These are phyloP conservation scores for Ascosphaera aggregata DNA, from an alignment of 2,329 filamentous ascomycete species.

Conservation along the genomic window DNA sequence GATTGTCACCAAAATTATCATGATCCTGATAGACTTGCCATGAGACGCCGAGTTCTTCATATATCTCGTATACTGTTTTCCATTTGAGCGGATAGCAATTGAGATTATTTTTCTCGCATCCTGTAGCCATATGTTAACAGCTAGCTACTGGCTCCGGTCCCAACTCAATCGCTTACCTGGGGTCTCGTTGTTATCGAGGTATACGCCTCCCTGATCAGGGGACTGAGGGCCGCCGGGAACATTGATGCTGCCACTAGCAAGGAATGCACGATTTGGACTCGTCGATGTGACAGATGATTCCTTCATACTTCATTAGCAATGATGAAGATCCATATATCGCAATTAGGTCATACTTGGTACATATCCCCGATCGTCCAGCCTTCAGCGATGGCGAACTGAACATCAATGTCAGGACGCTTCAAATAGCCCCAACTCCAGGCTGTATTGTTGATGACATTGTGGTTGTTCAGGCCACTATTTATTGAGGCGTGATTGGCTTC, in stretches of 20 bases:
- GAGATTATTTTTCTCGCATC: constrained; percentile 21
- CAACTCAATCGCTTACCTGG: constrained; percentile 14
- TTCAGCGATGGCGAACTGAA: constrained; percentile 31
- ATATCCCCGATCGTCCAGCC: constrained; percentile 32
- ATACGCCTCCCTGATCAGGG: constrained; percentile 21
- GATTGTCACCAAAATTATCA: constrained; percentile 32
- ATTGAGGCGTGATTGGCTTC: constrained; percentile 27
- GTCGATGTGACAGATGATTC: constrained; percentile 29
- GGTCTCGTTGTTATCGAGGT: constrained; percentile 28
- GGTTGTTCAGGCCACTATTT: constrained; percentile 28
- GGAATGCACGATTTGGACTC: constrained; percentile 28
- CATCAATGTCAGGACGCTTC: constrained; percentile 28
- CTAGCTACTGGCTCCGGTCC: not conserved
- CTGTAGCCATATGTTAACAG: constrained; percentile 6
- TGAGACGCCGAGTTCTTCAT: constrained; percentile 23
- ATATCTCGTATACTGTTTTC: constrained; percentile 28
- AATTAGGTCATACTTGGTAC: constrained; percentile 21
- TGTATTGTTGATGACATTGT: constrained; percentile 31
- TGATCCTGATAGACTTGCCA: constrained; percentile 29
- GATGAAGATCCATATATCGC: not conserved
- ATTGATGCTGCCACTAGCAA: constrained; percentile 29
- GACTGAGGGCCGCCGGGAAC: constrained; percentile 23
- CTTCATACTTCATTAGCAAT: constrained; percentile 6
- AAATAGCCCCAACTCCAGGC: constrained; percentile 30
- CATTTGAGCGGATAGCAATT: constrained; percentile 32